Conservation (phyloP, 2,329 filamentous ascomycete species). For the Cladosporium sp. region DNA sequence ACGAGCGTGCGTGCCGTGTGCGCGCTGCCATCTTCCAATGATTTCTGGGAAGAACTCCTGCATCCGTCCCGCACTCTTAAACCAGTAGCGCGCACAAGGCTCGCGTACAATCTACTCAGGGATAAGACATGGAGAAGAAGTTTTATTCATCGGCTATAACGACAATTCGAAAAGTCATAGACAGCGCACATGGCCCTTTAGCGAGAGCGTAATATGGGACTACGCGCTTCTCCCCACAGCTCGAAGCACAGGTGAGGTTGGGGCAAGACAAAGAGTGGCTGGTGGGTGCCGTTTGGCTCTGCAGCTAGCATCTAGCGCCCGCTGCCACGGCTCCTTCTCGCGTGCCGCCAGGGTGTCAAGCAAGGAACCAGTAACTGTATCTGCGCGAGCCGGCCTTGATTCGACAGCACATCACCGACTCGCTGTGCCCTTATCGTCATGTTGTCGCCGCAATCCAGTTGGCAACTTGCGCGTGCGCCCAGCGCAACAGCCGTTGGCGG, state of each 20-base stretch:
- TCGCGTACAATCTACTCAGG: slow-evolving; percentile 3
- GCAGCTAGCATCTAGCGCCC: slow-evolving; percentile 8
- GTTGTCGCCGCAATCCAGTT: background rate
- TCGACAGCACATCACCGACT: background rate
- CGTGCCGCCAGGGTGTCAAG: slow-evolving; percentile 4
- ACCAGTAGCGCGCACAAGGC: background rate
- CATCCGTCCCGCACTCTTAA: slow-evolving; percentile 1
- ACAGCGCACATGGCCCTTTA: too few species aligned
- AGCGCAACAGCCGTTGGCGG: slow-evolving; percentile 1
- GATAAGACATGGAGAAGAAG: slow-evolving; percentile 10
- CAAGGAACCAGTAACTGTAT: slow-evolving; percentile 7
- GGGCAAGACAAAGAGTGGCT: slow-evolving; percentile 5
- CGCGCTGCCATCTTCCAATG: background rate
- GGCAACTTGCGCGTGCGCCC: background rate
- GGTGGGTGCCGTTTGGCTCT: slow-evolving; percentile 4
- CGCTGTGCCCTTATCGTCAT: background rate
- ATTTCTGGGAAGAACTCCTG: background rate
- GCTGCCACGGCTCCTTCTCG: background rate
- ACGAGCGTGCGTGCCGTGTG: slow-evolving; percentile 4
- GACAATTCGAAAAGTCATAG: background rate
- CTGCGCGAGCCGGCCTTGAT: background rate
- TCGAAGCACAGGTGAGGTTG: slow-evolving; percentile 3
- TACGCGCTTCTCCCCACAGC: too few species aligned
- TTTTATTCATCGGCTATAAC: background rate
- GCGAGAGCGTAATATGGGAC: too few species aligned